A percentile compares a stretch with the other conserved stretches of the same genome.
phyloP scores from a whole-genome alignment of 345 rosid genomes.

The Citrus trifoliata region DNA sequence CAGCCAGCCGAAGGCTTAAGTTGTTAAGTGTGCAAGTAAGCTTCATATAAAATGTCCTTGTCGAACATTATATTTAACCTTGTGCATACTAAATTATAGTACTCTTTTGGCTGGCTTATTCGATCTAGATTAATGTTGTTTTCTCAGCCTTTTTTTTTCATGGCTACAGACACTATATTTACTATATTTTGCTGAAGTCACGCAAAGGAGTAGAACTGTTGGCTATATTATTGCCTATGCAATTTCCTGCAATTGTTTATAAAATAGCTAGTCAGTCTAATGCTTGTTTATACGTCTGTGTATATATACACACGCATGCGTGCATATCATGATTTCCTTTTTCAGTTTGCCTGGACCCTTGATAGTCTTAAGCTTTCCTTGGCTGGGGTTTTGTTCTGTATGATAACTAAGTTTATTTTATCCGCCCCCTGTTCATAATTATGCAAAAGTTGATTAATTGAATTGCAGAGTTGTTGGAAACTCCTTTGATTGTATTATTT shows the following conservation, averaged over 20 bases:
- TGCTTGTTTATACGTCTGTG: neutral
- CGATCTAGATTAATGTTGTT: neutral
- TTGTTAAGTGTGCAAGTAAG: neutral
- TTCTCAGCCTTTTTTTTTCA: neutral
- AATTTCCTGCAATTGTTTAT: neutral
- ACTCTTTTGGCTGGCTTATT: too few relatives aligned
- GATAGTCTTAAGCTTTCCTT: neutral
- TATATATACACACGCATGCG: too few relatives aligned
- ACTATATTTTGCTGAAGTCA: neutral
- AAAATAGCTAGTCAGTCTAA: neutral
- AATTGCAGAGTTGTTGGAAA: neutral
- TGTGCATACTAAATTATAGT: neutral
- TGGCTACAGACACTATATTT: neutral
- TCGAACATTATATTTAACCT: neutral
- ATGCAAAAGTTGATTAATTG: neutral
- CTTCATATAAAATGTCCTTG: neutral
- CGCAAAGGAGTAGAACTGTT: neutral
- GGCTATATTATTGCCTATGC: neutral
- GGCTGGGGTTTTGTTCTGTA: neutral
- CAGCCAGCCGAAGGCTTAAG: neutral
- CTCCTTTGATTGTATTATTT: conserved; percentile 8
- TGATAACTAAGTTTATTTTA: neutral
- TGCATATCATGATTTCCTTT: neutral
- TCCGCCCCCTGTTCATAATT: neutral
- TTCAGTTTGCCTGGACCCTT: neutral